Percentiles rank a stretch among this genome's conserved stretches.
phyloP scores from a whole-genome alignment of 352 stramenopile genomes.

The Phytopythium sindhum region DNA sequence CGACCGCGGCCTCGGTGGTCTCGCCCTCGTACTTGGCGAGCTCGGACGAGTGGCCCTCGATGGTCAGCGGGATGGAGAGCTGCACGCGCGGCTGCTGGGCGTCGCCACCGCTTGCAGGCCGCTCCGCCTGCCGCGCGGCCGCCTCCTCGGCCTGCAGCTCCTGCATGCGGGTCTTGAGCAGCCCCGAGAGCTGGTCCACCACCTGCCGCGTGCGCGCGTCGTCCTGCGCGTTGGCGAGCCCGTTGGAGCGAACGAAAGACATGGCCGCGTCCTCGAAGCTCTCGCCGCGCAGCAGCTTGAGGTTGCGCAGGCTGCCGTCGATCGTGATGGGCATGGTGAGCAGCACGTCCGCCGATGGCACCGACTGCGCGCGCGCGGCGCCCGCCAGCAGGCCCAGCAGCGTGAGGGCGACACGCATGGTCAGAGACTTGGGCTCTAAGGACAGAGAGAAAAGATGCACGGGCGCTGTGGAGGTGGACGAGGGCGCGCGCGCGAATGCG shows the following conservation, averaged over 20 bases:
- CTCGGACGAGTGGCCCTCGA: constrained; percentile 44
- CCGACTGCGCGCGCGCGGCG: constrained; percentile 19
- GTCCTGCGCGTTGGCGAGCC: constrained; percentile 47
- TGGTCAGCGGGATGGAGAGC: constrained; percentile 53
- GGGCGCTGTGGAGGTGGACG: background rate
- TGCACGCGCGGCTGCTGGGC: constrained; percentile 37
- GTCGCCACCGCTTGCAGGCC: constrained; percentile 6
- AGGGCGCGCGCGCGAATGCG: background rate
- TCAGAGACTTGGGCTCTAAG: too few relatives aligned
- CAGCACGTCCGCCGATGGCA: constrained; percentile 48
- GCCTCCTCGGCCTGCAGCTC: constrained; percentile 35
- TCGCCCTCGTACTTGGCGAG: constrained; percentile 66
- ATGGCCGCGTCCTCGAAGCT: constrained; percentile 57
- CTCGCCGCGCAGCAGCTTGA: constrained; percentile 69
- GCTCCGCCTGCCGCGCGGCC: constrained; percentile 1
- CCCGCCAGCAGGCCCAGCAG: constrained; percentile 21
- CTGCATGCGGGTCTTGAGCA: constrained; percentile 61
- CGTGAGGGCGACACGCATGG: constrained; percentile 14
- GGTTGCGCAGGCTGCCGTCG: constrained; percentile 52
- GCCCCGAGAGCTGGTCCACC: constrained; percentile 58
- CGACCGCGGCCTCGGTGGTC: constrained; percentile 43
- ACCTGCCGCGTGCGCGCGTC: constrained; percentile 45
- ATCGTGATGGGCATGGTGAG: constrained; percentile 65
- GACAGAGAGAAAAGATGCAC: too few relatives aligned
- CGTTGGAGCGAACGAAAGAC: constrained; percentile 61